Base-by-base conservation (phyloP, 164 flowering plant species). In the Magnolia sinica region DNA sequence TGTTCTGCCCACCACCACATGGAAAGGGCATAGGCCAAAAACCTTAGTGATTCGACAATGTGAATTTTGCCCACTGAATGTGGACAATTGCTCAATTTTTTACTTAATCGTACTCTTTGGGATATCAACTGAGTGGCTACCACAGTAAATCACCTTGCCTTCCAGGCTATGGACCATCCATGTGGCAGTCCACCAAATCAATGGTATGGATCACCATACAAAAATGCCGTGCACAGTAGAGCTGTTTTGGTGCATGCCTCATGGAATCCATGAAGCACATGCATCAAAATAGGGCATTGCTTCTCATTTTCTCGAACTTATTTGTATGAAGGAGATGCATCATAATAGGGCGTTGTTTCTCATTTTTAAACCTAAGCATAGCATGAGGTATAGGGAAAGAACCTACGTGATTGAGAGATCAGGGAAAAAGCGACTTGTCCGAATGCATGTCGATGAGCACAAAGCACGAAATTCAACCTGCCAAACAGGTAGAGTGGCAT, bases 331-430 rank as follows among this genome's bases (percentile, higher is more conserved):
- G 63, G 9, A 58, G 63, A 58, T 11, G 19, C 63, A 58, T 11
- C 63, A 58, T 0, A 58, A 58, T 58, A 58, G 7, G 63, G 19
- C 63, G 8, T 58, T 58, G 63, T 11, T 11, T 58, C 16, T 58
- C 67, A 64, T 20, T 19, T n/a, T 19, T 19, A 64, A 19, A 20
- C 23, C 20, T 64, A 64, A 19, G 9, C 9, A 19, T 18, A 5
- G 8, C 8, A 1, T 19, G n/a, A 64, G n/a, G 45, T 29, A 67
- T 5, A 10, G 45, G 45, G 19, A 67, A 27, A 27, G 18, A 18
- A 81, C 96, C 70, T 82, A 95, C 98, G 95, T 92, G 50, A 92
- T 81, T 76, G 98, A 92, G 80, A 95, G 93, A 78, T 95, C 96
- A 37, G 98, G 88, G 80, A 95, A 83, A 76, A 85, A 80, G 9